These are phyloP conservation scores for Aureobasidium sp. DNA, from an alignment of 2,329 filamentous ascomycete genomes.

Conservation along the genomic window DNA sequence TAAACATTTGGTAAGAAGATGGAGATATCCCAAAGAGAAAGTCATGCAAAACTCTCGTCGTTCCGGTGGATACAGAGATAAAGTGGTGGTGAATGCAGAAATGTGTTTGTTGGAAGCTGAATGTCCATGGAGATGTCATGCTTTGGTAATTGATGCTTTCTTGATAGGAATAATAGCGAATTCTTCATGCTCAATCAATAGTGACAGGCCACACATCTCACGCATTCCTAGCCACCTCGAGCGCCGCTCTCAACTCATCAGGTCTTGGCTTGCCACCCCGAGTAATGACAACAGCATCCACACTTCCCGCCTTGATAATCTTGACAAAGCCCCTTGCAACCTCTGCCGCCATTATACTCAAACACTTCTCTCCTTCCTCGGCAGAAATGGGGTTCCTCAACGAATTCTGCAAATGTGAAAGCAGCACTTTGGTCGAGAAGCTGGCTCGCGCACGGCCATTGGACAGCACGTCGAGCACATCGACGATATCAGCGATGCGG, in stretches of 20 bases:
- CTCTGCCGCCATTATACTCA: slow-evolving; percentile 39
- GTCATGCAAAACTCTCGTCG: too few relatives aligned
- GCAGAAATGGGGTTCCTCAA: slow-evolving; percentile 39
- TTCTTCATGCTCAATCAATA: too few relatives aligned
- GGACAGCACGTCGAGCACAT: slow-evolving; percentile 37
- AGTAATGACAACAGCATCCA: slow-evolving; percentile 40
- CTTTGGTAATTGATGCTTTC: too few relatives aligned
- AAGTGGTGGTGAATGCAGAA: too few relatives aligned
- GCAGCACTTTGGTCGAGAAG: slow-evolving; percentile 38
- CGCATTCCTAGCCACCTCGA: neutral
- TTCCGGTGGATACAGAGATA: too few relatives aligned
- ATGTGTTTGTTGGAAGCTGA: too few relatives aligned
- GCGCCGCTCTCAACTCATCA: neutral
- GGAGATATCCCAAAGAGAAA: too few relatives aligned
- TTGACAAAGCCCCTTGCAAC: slow-evolving; percentile 39
- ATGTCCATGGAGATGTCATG: too few relatives aligned
- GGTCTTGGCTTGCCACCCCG: slow-evolving; percentile 21
- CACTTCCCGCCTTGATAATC: slow-evolving; percentile 31
- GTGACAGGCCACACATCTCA: too few relatives aligned
- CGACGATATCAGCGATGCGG: slow-evolving; percentile 39
- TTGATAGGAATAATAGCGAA: too few relatives aligned
- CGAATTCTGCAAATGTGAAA: slow-evolving; percentile 40
- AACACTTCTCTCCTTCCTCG: slow-evolving; percentile 38
- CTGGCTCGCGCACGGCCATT: slow-evolving; percentile 32
- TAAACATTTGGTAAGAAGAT: too few relatives aligned